Percentiles rank a stretch among this genome's conserved stretches.
Evolutionary conservation across 768 basidiomycete genomes (phyloP).

Genomic region (Pleurotus platypus): DNA sequence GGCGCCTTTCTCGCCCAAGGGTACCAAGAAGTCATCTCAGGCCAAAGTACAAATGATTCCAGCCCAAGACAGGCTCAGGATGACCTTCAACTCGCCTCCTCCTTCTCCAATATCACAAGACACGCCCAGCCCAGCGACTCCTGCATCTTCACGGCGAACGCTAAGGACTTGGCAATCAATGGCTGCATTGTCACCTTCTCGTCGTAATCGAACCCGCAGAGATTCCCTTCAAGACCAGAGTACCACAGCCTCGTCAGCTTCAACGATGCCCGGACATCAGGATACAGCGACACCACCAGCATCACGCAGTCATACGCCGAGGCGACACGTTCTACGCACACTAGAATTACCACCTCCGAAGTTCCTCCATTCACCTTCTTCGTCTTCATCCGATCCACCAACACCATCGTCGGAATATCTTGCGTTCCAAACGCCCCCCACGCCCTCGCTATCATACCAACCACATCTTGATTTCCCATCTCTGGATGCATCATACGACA

Average conservation of each 20-base stretch:
- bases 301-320: neutral
- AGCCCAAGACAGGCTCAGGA: neutral
- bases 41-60: neutral
- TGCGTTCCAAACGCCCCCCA: constrained; percentile 13
- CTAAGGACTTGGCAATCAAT: constrained; percentile 5
- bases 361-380: neutral
- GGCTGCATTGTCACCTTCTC: constrained; percentile 1
- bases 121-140: neutral
- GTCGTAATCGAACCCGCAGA: neutral
- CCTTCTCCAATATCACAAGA: neutral
- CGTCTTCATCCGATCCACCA: neutral
- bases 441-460: neutral
- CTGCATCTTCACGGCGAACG: neutral
- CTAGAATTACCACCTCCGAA: neutral
- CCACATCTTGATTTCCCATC: constrained; percentile 52
- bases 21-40: neutral
- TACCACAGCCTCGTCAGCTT: neutral
- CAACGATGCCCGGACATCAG: neutral
- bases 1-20: constrained; percentile 5
- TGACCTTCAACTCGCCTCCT: neutral
- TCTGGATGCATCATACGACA: constrained; percentile 43
- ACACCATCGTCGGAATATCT: neutral
- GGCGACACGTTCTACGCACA: neutral
- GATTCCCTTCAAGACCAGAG: neutral
- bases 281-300: neutral